Conservation (phyloP, 2,329 filamentous ascomycete genomes). For the Chaetomium strumarium region DNA sequence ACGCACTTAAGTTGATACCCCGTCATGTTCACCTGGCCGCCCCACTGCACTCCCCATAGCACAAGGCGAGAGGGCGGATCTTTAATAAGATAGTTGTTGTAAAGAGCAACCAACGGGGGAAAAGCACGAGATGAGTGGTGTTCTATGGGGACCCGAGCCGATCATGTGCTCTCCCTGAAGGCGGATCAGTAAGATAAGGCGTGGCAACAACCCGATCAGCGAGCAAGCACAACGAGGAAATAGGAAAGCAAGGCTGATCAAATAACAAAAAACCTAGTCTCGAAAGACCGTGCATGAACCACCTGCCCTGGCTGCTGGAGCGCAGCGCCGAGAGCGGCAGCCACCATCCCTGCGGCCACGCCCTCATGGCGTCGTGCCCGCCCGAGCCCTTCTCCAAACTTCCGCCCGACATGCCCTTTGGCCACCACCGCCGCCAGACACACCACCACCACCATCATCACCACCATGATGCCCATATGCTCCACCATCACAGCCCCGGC, state of each 20-base stretch:
- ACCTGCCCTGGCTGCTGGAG: conserved; percentile 73
- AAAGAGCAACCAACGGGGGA: not conserved
- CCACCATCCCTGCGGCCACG: conserved; percentile 71
- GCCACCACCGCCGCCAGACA: conserved; percentile 33
- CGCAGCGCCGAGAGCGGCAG: conserved; percentile 52
- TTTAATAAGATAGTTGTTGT: too few relatives aligned
- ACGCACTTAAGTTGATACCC: not conserved
- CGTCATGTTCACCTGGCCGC: conserved; percentile 37
- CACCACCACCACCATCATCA: conserved; percentile 33
- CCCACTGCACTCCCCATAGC: not conserved
- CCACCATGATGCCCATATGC: not conserved
- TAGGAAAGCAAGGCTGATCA: not conserved
- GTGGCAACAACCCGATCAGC: not conserved
- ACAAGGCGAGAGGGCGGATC: too few relatives aligned
- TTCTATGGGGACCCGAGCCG: not conserved
- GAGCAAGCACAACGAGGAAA: not conserved
- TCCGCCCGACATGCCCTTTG: conserved; percentile 48
- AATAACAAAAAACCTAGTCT: conserved; percentile 49
- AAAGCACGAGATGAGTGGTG: not conserved
- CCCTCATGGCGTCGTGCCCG: conserved; percentile 87
- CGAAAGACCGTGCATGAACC: conserved; percentile 89
- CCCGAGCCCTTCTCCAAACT: conserved; percentile 55
- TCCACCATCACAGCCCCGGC: not conserved
- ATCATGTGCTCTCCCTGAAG: not conserved
- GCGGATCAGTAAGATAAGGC: too few relatives aligned